Conservation (phyloP, 495 filamentous ascomycete genomes). For the Hypomontagnella monticulosa region DNA sequence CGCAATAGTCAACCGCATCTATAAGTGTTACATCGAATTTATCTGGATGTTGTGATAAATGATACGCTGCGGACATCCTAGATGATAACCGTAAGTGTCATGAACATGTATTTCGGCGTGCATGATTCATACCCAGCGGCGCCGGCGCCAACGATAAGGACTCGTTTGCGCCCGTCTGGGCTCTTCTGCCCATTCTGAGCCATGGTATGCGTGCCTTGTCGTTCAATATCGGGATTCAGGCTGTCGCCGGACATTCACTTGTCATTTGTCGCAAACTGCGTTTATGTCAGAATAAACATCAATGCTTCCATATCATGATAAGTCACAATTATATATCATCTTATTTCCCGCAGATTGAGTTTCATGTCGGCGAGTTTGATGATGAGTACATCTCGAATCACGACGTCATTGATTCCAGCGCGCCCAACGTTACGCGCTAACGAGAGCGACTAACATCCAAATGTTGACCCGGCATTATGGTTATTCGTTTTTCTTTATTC, state of each 20-base stretch:
- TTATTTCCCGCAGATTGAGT: not conserved
- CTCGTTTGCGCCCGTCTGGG: slow-evolving; percentile 52
- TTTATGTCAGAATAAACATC: not conserved
- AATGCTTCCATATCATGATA: not conserved
- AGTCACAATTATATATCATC: not conserved
- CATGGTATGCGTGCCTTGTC: slow-evolving; percentile 18
- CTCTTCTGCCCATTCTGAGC: slow-evolving; percentile 18
- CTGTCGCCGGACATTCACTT: slow-evolving; percentile 15
- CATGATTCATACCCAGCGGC: slow-evolving; percentile 61
- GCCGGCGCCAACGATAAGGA: slow-evolving; percentile 71
- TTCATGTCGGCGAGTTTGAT: slow-evolving; percentile 7
- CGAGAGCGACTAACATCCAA: not conserved
- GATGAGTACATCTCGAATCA: slow-evolving; percentile 26
- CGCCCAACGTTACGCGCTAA: not conserved
- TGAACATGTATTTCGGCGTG: not conserved
- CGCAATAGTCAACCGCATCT: slow-evolving; percentile 71
- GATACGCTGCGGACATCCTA: slow-evolving; percentile 75
- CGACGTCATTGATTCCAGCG: slow-evolving; percentile 30
- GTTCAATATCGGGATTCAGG: slow-evolving; percentile 23
- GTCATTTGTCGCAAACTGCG: not conserved
- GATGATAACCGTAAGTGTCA: slow-evolving; percentile 13
- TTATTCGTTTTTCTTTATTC: not conserved
- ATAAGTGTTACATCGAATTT: slow-evolving; percentile 80
- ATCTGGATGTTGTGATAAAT: slow-evolving; percentile 76
- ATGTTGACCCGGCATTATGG: not conserved